A percentile compares a stretch with the other conserved stretches of the same genome.
phyloP scores from a whole-genome alignment of 345 rosid species.

The Capsella bursapastoris region DNA sequence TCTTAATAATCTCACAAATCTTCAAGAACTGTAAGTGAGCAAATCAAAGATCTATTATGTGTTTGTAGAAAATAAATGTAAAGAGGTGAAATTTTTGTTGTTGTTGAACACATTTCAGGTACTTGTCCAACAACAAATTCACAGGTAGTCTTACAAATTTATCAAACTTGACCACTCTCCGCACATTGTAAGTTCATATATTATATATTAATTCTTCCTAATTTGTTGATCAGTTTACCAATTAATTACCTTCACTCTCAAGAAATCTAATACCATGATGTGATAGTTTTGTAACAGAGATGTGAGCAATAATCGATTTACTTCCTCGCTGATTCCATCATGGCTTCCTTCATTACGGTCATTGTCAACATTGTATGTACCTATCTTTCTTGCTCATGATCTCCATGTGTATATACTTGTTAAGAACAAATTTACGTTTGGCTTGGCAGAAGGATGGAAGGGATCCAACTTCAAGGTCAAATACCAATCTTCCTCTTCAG shows the following conservation, averaged over 20 bases:
- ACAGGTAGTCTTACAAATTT: conserved; percentile 70
- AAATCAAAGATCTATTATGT: not conserved
- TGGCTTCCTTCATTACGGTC: conserved; percentile 52
- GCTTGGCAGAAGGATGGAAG: not conserved
- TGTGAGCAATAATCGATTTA: conserved; percentile 73
- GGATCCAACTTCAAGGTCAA: not conserved
- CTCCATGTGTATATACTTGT: not conserved
- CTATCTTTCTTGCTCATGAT: not conserved
- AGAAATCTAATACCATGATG: not conserved
- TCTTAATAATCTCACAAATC: conserved; percentile 59
- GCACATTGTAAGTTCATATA: conserved; percentile 60
- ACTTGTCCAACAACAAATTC: conserved; percentile 66
- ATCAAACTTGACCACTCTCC: conserved; percentile 53
- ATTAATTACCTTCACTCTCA: not conserved
- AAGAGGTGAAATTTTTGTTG: not conserved
- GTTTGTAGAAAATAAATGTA: not conserved
- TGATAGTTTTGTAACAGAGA: conserved; percentile 60
- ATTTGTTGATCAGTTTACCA: not conserved
- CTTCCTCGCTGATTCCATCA: conserved; percentile 50
- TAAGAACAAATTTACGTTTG: not conserved
- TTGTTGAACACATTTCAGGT: conserved; percentile 51
- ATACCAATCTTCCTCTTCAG: not conserved
- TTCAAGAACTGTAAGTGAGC: conserved; percentile 67
- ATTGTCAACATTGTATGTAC: conserved; percentile 69
- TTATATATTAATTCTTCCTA: too few relatives aligned